A percentile compares a stretch with the other conserved stretches of the same genome.
Evolutionary conservation across 495 filamentous ascomycete genomes (phyloP).

Genomic region (Aspergillus nidulans): DNA sequence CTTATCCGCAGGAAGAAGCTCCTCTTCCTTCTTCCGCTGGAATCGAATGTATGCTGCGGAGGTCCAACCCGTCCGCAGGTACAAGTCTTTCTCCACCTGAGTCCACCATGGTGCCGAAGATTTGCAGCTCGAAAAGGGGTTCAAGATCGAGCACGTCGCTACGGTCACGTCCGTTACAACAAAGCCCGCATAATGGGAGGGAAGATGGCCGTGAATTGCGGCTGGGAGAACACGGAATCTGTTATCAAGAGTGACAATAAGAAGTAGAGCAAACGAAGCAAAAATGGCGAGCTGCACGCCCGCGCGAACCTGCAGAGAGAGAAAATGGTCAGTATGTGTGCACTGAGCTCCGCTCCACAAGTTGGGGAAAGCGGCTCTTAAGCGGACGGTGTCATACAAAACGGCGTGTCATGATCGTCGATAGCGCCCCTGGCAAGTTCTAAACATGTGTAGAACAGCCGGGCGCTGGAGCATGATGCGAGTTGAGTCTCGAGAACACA

Average conservation of each 20-base stretch:
- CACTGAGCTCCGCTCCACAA: not conserved
- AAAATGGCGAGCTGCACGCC: slow-evolving; percentile 72
- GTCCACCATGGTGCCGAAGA: slow-evolving; percentile 75
- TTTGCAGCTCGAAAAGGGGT: slow-evolving; percentile 73
- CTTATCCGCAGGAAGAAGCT: slow-evolving; percentile 67
- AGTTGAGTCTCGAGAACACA: slow-evolving; percentile 1
- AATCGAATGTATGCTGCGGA: slow-evolving; percentile 80
- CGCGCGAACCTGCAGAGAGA: slow-evolving; percentile 59
- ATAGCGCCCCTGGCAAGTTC: slow-evolving; percentile 32
- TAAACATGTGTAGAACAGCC: slow-evolving; percentile 19
- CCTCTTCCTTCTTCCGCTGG: slow-evolving; percentile 82
- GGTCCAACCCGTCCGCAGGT: slow-evolving; percentile 67
- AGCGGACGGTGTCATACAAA: slow-evolving; percentile 28
- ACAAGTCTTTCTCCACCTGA: slow-evolving; percentile 88
- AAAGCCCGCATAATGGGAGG: slow-evolving; percentile 71
- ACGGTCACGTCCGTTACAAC: slow-evolving; percentile 91
- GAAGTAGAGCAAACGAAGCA: slow-evolving; percentile 58
- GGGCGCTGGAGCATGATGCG: slow-evolving; percentile 25
- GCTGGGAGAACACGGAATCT: slow-evolving; percentile 78
- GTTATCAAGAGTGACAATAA: slow-evolving; percentile 75
- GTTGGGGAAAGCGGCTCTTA: not conserved
- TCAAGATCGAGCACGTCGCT: slow-evolving; percentile 67
- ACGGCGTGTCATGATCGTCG: slow-evolving; percentile 44
- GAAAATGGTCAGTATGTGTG: slow-evolving; percentile 5
- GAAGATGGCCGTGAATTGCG: slow-evolving; percentile 75